Evolutionary conservation across 1,284 basidiomycete species (phyloP).

Genomic region (Clitocybe nebularis): DNA sequence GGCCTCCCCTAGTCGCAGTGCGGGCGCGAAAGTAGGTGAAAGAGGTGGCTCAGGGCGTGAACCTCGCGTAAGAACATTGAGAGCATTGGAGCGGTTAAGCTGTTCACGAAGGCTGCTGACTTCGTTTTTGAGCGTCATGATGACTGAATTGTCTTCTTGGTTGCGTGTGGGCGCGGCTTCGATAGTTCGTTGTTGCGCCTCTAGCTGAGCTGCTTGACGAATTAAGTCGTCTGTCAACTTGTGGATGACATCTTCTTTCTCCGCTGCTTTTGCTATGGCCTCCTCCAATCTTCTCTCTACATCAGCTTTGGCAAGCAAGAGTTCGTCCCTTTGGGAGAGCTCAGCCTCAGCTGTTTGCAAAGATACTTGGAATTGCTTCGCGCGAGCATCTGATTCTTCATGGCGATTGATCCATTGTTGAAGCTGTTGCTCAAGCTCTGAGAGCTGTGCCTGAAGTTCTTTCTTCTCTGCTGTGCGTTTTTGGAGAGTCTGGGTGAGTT

Average conservation of each 20-base stretch:
- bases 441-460: slow-evolving; percentile 72
- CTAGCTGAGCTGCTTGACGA: slow-evolving; percentile 73
- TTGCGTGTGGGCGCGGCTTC: slow-evolving; percentile 59
- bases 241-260: slow-evolving; percentile 84
- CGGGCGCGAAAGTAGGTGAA: slow-evolving; percentile 80
- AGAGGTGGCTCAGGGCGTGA: slow-evolving; percentile 65
- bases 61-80: slow-evolving; percentile 77
- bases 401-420: slow-evolving; percentile 83
- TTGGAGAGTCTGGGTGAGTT: slow-evolving; percentile 96
- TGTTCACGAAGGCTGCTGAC: slow-evolving; percentile 91
- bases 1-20: slow-evolving; percentile 54
- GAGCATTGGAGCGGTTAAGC: slow-evolving; percentile 89
- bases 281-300: slow-evolving; percentile 84
- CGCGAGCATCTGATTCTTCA: slow-evolving; percentile 82
- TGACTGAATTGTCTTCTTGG: slow-evolving; percentile 81
- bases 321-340: slow-evolving; percentile 70
- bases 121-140: slow-evolving; percentile 88
- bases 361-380: slow-evolving; percentile 73
- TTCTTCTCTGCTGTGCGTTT: slow-evolving; percentile 92
- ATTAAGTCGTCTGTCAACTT: slow-evolving; percentile 78
- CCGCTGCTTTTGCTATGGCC: slow-evolving; percentile 67
- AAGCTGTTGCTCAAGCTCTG: slow-evolving; percentile 82
- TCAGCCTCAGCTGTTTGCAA: slow-evolving; percentile 76
- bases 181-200: slow-evolving; percentile 72
- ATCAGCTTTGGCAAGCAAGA: slow-evolving; percentile 75